Percentiles rank a stretch among this genome's conserved stretches.
phyloP scores from a whole-genome alignment of 306 rosid genomes.

The Cucumis hystrix region DNA sequence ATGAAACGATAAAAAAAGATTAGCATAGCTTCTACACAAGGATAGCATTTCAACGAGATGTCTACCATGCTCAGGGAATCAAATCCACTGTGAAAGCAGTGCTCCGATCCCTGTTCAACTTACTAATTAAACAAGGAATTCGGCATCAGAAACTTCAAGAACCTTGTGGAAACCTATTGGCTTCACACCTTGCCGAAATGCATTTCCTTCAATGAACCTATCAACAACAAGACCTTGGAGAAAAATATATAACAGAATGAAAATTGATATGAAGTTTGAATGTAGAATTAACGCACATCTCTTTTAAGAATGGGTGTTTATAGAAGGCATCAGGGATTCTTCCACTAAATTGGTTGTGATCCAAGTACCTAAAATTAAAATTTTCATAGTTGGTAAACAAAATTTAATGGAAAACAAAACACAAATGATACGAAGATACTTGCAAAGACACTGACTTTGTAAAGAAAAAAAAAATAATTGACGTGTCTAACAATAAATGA shows the following conservation, averaged over 20 bases:
- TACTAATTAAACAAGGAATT: constrained; percentile 54
- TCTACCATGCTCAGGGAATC: neutral
- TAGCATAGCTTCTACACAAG: too few species aligned
- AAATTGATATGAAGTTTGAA: neutral
- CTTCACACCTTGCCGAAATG: constrained; percentile 75
- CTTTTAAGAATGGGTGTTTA: constrained; percentile 88
- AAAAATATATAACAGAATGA: neutral
- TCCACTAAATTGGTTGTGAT: constrained; percentile 93
- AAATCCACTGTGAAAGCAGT: neutral
- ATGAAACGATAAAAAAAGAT: too few species aligned
- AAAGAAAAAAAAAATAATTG: neutral
- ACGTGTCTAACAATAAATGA: neutral
- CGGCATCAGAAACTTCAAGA: constrained; percentile 86
- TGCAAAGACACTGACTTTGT: neutral
- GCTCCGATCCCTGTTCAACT: neutral
- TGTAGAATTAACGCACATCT: constrained; percentile 70
- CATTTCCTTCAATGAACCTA: constrained; percentile 41
- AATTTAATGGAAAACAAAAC: neutral
- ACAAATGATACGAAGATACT: neutral
- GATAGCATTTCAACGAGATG: too few species aligned
- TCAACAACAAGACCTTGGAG: neutral
- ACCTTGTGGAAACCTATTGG: constrained; percentile 77
- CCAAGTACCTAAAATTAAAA: constrained; percentile 54
- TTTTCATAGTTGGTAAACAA: neutral
- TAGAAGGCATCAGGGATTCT: constrained; percentile 84